Percentiles rank a stretch among this genome's conserved stretches.
Conservation (phyloP, 2,329 filamentous ascomycete species). For the Epichloe hybrida region DNA sequence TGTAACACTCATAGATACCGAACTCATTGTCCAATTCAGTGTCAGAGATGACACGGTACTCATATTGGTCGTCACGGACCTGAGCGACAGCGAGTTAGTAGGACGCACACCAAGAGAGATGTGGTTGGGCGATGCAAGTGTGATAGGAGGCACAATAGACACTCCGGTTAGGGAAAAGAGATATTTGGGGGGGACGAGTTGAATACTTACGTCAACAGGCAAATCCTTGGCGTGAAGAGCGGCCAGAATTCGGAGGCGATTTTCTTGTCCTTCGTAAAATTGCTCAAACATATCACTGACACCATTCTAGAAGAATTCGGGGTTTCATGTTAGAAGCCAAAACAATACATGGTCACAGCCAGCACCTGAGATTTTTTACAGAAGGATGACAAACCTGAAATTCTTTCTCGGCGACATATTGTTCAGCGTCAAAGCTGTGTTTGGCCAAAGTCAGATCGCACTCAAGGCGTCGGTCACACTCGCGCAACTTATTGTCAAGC, state of each 20-base stretch:
- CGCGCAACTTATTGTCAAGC: conserved; percentile 17
- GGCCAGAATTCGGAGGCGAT: conserved; percentile 31
- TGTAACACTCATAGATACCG: conserved; percentile 27
- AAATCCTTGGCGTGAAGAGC: conserved; percentile 29
- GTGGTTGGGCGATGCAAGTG: background rate
- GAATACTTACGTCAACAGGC: conserved; percentile 34
- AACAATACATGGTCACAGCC: background rate
- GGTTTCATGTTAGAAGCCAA: background rate
- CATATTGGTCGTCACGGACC: conserved; percentile 30
- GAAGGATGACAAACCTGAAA: conserved; percentile 23
- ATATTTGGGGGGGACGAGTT: background rate
- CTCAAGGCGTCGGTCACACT: conserved; percentile 20
- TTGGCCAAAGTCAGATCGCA: conserved; percentile 25
- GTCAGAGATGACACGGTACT: conserved; percentile 31
- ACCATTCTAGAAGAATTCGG: conserved; percentile 18
- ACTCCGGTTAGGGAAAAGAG: background rate
- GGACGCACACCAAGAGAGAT: conserved; percentile 4
- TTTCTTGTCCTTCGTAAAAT: conserved; percentile 32
- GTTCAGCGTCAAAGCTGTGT: conserved; percentile 20
- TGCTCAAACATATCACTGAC: conserved; percentile 25
- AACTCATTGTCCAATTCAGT: conserved; percentile 29
- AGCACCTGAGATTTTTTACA: conserved; percentile 1
- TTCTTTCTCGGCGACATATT: conserved; percentile 21
- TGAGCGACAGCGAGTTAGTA: conserved; percentile 10
- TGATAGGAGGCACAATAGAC: background rate